Base-by-base conservation (phyloP, 352 stramenopile species). In the Phytophthora constricta region DNA sequence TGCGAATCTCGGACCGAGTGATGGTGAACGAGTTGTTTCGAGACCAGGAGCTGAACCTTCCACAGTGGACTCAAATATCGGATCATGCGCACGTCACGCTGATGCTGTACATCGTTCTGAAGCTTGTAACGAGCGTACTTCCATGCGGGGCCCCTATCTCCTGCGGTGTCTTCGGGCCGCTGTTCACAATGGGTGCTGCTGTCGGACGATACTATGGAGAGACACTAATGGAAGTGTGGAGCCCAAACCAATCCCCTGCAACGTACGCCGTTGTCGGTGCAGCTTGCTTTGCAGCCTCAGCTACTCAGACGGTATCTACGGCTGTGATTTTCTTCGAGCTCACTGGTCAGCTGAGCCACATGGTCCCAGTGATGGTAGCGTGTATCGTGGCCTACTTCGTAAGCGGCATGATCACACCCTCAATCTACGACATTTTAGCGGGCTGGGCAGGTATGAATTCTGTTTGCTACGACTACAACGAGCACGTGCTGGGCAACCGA, bases 201-300 rank as follows among this genome's bases (percentile, higher is more conserved):
- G 63, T 95, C 3, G 89, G 89, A 1, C 67, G 87, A 5, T 69
- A 91, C 0, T 93, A 92, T 20, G 89, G 89, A 13, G 89, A 96
- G 67, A 87, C 84, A 4, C 61, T 96, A 2, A 82, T 90, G 68
- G 86, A 86, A 59, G 79, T 90, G 50, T 92, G 85, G 79, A 91
- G 82, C 48, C 79, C 84, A n/a, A 82, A 80, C 11, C 84, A 93
- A 56, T 91, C 84, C 0, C 82, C 86, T 16, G 85, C 85, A 0
- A 91, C 87, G 7, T 98, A 97, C 46, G 90, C 93, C 0, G 83
- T 98, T 20, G 92, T 98, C 10, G 95, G 93, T 2, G 95, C 95
- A 3, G 94, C 93, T 8, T 93, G 90, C 51, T 97, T 98, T 58
- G 75, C 92, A 1, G 91, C 90, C 0, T 97, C 91, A 4, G 93